phyloP scores from a whole-genome alignment of 352 stramenopile species.

The Globisporangium paroecandrum region DNA sequence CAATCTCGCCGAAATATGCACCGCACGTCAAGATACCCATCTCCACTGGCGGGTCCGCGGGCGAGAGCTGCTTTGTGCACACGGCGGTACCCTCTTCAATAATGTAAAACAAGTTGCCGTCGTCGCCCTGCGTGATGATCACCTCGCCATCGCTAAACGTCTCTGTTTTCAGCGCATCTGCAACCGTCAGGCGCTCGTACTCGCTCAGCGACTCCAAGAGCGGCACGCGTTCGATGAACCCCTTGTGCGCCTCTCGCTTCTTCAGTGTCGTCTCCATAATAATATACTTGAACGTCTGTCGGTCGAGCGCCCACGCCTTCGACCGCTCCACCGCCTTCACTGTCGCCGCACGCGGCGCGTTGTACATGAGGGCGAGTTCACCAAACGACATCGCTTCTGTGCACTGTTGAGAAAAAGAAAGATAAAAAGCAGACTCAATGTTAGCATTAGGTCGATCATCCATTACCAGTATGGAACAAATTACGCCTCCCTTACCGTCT shows the following conservation, averaged over 20 bases:
- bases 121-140: conserved; percentile 88
- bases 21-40: conserved; percentile 89
- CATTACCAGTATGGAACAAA: background rate
- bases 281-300: conserved; percentile 90
- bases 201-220: conserved; percentile 90
- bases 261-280: conserved; percentile 91
- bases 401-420: conserved; percentile 34
- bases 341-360: conserved; percentile 93
- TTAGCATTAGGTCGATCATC: background rate
- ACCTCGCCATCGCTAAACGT: conserved; percentile 86
- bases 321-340: conserved; percentile 89
- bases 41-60: conserved; percentile 59
- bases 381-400: conserved; percentile 92
- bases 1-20: conserved; percentile 96
- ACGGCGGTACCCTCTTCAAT: conserved; percentile 80
- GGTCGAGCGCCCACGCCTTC: conserved; percentile 91
- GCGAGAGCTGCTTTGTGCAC: conserved; percentile 82
- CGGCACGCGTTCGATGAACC: conserved; percentile 86
- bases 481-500: conserved; percentile 39
- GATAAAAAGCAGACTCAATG: background rate
- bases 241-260: conserved; percentile 84
- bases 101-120: conserved; percentile 90
- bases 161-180: conserved; percentile 77
- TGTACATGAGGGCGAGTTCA: conserved; percentile 97
- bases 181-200: conserved; percentile 87